Conservation (phyloP, 257 asterid species). For the Lycium ferocissimum region DNA sequence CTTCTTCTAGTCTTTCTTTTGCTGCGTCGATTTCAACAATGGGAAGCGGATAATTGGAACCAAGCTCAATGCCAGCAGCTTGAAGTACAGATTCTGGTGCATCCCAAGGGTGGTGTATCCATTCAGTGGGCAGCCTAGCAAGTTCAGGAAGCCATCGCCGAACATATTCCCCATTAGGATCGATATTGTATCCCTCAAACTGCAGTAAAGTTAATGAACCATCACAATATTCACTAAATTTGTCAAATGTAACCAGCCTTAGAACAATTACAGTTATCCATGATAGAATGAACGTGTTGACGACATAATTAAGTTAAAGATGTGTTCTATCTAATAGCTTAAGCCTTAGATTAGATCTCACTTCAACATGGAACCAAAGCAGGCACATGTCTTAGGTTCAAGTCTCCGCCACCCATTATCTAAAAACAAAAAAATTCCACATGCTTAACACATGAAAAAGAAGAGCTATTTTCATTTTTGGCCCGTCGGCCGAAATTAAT, state of each 20-base stretch:
- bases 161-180: conserved; percentile 92
- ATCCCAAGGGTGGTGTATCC: conserved; percentile 97
- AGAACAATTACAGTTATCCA: background rate
- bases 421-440: background rate
- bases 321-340: background rate
- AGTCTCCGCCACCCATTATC: background rate
- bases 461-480: too few species aligned
- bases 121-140: conserved; percentile 81
- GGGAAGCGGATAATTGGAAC: conserved; percentile 88
- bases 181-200: conserved; percentile 88
- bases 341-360: background rate
- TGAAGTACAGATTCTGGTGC: conserved; percentile 87
- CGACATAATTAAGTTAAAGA: background rate
- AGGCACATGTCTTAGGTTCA: background rate
- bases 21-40: conserved; percentile 77
- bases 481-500: too few species aligned
- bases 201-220: conserved; percentile 35
- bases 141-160: conserved; percentile 98
- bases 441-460: background rate
- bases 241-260: background rate
- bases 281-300: background rate
- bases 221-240: background rate
- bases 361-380: background rate
- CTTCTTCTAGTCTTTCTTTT: conserved; percentile 67
- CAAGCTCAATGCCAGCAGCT: conserved; percentile 95